These are phyloP conservation scores for Thelonectria rubi DNA, from an alignment of 2,329 filamentous ascomycete genomes.

Conservation along the genomic window DNA sequence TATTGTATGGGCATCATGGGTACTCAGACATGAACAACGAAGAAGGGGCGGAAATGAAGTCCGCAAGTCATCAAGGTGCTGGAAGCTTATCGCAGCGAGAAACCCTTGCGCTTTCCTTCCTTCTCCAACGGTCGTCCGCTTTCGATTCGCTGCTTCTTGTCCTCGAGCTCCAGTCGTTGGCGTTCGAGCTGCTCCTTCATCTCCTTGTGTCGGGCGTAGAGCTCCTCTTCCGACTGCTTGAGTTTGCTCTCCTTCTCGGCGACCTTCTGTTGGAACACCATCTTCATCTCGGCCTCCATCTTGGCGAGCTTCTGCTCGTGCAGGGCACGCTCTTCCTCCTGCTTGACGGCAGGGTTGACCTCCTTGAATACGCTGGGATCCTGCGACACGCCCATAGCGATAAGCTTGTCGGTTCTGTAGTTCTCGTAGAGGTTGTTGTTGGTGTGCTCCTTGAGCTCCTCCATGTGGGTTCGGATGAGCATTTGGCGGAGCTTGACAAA, in stretches of 20 bases:
- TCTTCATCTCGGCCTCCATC: constrained; percentile 99
- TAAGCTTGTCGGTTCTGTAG: constrained; percentile 99
- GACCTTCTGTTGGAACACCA: constrained; percentile 99
- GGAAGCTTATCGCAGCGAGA: constrained; percentile 86
- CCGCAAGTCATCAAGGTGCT: constrained; percentile 35
- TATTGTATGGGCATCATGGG: constrained; percentile 68
- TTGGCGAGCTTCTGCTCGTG: constrained; percentile 99
- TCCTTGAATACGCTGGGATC: constrained; percentile 99
- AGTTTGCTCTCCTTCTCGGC: constrained; percentile 99
- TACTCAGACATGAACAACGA: constrained; percentile 65
- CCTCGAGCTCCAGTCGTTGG: constrained; percentile 93
- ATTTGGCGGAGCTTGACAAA: constrained; percentile 99
- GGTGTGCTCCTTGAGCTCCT: constrained; percentile 99
- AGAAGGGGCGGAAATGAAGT: constrained; percentile 40
- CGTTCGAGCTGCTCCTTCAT: constrained; percentile 99
- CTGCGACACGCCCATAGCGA: constrained; percentile 97
- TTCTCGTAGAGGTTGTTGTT: constrained; percentile 99
- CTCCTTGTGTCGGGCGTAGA: constrained; percentile 97
- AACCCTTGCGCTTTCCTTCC: constrained; percentile 98
- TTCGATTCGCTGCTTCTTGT: constrained; percentile 97
- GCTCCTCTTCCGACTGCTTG: constrained; percentile 98
- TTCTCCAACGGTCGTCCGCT: constrained; percentile 96
- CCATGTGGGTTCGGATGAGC: constrained; percentile 99
- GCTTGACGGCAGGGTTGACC: constrained; percentile 99
- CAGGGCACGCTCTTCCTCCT: constrained; percentile 96